Conservation (phyloP, 345 rosid species). For the Gynandropsis gynandra region DNA sequence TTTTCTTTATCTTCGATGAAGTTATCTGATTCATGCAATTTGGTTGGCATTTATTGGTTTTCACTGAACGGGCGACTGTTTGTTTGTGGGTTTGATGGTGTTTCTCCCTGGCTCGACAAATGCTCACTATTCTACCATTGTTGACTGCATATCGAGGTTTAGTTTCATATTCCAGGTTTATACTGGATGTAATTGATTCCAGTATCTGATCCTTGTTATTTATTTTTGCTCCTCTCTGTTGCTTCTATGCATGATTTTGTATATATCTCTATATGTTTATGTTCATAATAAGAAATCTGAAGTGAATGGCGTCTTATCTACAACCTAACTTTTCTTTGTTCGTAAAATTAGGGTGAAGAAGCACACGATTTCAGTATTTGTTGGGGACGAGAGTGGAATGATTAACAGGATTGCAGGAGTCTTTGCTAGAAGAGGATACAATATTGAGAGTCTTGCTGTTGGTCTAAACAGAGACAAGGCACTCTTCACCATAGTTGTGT, state of each 20-base stretch:
- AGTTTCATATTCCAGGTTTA: too few relatives aligned
- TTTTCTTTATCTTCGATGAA: neutral
- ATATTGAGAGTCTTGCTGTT: conserved; percentile 97
- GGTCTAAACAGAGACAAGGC: conserved; percentile 92
- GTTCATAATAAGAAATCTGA: neutral
- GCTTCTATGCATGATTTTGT: neutral
- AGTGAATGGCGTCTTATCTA: neutral
- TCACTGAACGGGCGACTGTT: neutral
- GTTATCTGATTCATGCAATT: conserved; percentile 1
- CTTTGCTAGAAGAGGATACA: conserved; percentile 89
- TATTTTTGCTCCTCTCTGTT: neutral
- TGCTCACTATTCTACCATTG: conserved; percentile 6
- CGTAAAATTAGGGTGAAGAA: conserved; percentile 48
- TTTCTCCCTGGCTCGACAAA: too few relatives aligned
- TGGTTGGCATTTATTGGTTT: neutral
- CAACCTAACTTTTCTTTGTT: neutral
- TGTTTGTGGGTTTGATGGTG: neutral
- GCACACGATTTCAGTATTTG: conserved; percentile 86
- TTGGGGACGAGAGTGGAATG: conserved; percentile 98
- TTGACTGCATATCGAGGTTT: neutral
- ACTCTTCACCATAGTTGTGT: conserved; percentile 83
- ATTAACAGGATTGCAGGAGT: conserved; percentile 96
- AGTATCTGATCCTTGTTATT: neutral
- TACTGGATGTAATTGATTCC: neutral
- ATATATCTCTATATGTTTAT: neutral